Percentiles rank a stretch among this genome's conserved stretches.
Conservation (phyloP, 495 filamentous ascomycete genomes). For the Aspergillus olivimuriae region DNA sequence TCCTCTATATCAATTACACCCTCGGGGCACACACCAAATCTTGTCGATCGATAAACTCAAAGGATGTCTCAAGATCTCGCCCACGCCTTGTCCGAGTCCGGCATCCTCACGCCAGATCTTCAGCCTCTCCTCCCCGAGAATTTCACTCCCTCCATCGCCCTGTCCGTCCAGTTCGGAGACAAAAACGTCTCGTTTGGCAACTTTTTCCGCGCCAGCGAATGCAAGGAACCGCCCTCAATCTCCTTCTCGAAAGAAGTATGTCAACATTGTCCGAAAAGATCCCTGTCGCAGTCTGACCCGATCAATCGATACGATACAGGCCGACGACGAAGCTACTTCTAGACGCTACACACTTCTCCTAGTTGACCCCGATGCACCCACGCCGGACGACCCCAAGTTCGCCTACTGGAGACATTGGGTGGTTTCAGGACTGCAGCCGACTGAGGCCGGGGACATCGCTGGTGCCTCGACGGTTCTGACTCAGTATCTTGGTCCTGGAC, state of each 20-base stretch:
- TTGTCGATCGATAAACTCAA: no score
- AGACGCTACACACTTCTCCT: slow-evolving; percentile 12
- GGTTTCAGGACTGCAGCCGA: slow-evolving; percentile 3
- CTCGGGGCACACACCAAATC: no score
- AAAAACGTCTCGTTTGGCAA: slow-evolving; percentile 6
- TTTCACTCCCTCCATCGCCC: slow-evolving; percentile 5
- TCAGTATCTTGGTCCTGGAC: slow-evolving; percentile 15
- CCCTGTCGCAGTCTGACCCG: not conserved
- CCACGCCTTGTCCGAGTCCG: slow-evolving; percentile 3
- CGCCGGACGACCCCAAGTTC: slow-evolving; percentile 15
- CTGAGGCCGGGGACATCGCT: not conserved
- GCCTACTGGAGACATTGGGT: slow-evolving; percentile 18
- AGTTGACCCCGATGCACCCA: slow-evolving; percentile 12
- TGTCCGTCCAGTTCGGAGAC: slow-evolving; percentile 5
- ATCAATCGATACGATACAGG: not conserved
- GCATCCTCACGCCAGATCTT: slow-evolving; percentile 2
- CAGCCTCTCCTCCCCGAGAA: slow-evolving; percentile 7
- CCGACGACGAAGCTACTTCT: not conserved
- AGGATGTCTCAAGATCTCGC: slow-evolving; percentile 3
- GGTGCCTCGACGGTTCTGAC: not conserved
- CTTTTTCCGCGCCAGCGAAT: slow-evolving; percentile 11
- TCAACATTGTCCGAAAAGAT: not conserved
- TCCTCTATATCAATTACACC: no score
- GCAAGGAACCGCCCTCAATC: slow-evolving; percentile 6
- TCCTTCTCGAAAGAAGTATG: slow-evolving; percentile 10